Conservation (phyloP, 225 moss, liverwort and hornwort species). For the Marchantia polymorpha region DNA sequence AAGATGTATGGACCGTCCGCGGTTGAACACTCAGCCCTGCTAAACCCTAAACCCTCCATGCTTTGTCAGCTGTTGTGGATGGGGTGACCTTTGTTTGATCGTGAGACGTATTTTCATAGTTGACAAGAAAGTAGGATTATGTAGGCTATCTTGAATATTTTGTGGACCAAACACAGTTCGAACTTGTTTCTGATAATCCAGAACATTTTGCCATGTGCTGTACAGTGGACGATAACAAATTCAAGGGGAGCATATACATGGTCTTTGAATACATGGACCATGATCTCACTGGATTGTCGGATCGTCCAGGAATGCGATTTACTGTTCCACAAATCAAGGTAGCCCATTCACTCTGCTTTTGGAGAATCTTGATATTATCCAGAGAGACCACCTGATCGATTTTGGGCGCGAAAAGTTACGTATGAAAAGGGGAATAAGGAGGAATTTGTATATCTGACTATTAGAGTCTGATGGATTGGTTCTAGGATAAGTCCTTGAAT, state of each 20-base stretch:
- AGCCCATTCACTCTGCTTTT: neutral
- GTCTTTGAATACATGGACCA: conserved; percentile 56
- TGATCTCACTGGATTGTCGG: conserved; percentile 46
- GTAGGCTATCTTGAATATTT: neutral
- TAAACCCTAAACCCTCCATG: too few relatives aligned
- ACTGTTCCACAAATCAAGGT: conserved; percentile 54
- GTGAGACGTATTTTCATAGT: neutral
- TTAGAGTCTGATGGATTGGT: too few relatives aligned
- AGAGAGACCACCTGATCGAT: too few relatives aligned
- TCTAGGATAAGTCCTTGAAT: neutral
- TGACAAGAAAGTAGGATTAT: neutral
- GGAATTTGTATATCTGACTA: too few relatives aligned
- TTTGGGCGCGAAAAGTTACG: too few relatives aligned
- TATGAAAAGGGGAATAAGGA: too few relatives aligned
- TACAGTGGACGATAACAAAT: conserved; percentile 33
- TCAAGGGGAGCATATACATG: conserved; percentile 47
- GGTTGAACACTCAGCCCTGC: too few relatives aligned
- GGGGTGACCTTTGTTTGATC: neutral
- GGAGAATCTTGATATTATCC: neutral
- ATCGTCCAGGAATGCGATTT: conserved; percentile 48
- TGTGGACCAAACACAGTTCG: neutral
- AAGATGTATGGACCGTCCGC: neutral
- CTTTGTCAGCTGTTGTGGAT: neutral
- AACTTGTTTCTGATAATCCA: neutral
- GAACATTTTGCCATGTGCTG: neutral